Evolutionary conservation across 2,329 filamentous ascomycete species (phyloP).

Genomic region (Verticillium nubilum): DNA sequence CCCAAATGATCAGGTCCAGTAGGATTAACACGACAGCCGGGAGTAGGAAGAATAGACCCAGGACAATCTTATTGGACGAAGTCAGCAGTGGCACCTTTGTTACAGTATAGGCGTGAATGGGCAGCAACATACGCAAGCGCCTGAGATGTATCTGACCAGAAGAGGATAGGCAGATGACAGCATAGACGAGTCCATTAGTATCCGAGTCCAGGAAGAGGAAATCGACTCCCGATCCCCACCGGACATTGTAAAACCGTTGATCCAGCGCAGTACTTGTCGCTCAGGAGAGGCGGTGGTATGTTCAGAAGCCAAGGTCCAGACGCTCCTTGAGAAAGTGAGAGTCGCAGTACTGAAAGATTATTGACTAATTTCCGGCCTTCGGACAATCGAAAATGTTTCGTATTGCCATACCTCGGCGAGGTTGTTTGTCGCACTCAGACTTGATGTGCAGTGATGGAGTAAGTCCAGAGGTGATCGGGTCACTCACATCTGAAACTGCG

Average conservation of each 20-base stretch:
- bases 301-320: background rate
- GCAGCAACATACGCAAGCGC: slow-evolving; percentile 27
- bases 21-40: slow-evolving; percentile 42
- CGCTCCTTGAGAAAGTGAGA: background rate
- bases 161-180: slow-evolving; percentile 18
- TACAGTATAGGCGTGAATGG: too few species aligned
- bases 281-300: too few species aligned
- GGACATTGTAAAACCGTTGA: slow-evolving; percentile 14
- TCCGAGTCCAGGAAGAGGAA: slow-evolving; percentile 7
- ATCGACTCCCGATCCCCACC: slow-evolving; percentile 12
- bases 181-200: slow-evolving; percentile 7
- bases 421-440: background rate
- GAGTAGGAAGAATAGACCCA: slow-evolving; percentile 39
- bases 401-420: background rate
- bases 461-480: background rate
- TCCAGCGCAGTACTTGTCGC: background rate
- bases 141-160: slow-evolving; percentile 29
- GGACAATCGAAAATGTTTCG: background rate
- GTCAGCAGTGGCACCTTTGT: background rate
- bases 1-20: slow-evolving; percentile 48
- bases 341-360: background rate
- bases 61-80: slow-evolving; percentile 25
- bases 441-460: background rate
- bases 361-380: background rate
- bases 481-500: too few species aligned